phyloP scores from a whole-genome alignment of 305 asterid genomes.

The Fraxinus sp. region DNA sequence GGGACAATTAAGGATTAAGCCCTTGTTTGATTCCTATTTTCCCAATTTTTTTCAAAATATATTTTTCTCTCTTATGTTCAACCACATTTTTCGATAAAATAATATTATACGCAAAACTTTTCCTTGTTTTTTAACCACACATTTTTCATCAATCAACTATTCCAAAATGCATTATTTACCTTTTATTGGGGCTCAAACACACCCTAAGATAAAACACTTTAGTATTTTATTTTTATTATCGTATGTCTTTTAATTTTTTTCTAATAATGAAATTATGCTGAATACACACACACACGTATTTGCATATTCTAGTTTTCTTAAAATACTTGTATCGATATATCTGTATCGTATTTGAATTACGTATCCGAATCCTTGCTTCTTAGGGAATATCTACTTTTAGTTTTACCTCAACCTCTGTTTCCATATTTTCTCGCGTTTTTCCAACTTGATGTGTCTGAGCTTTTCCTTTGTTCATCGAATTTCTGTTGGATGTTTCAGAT shows the following conservation, averaged over 20 bases:
- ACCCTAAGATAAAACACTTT: neutral
- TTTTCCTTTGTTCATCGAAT: constrained; percentile 5
- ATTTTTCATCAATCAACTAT: neutral
- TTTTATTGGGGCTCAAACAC: neutral
- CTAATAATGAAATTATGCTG: neutral
- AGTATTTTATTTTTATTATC: neutral
- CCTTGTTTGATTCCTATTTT: neutral
- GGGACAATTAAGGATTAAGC: neutral
- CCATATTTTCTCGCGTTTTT: constrained; percentile 11
- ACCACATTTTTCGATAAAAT: neutral
- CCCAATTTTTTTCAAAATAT: neutral
- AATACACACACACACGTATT: neutral
- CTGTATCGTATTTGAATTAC: neutral
- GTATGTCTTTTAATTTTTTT: neutral
- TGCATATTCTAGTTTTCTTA: neutral
- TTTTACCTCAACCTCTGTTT: neutral
- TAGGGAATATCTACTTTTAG: neutral
- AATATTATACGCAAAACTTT: neutral
- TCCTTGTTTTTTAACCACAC: too few species aligned
- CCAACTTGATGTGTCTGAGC: neutral
- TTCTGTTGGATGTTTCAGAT: constrained; percentile 51
- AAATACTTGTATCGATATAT: neutral
- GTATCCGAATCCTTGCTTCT: neutral
- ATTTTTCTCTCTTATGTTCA: neutral
- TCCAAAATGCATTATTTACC: neutral